Percentiles rank a stretch among this genome's conserved stretches.
Evolutionary conservation across 202 grass and related monocot genomes (phyloP).

Genomic region (Elaeis oleifera): DNA sequence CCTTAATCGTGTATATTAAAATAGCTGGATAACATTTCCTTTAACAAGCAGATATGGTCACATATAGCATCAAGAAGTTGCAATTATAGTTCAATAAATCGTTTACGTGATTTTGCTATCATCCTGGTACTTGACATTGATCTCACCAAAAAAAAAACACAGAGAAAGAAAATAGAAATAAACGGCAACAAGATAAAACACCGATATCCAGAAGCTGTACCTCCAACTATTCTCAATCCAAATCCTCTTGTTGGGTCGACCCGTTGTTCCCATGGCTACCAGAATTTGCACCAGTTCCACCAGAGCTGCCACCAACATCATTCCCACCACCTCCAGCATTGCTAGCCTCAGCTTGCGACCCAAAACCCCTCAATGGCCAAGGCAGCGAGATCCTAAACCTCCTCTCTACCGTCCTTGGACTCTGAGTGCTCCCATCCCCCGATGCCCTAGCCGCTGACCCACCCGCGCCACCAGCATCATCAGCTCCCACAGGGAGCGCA

Average conservation of each 20-base stretch:
- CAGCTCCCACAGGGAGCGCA: not conserved
- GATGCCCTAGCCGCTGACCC: constrained; percentile 1
- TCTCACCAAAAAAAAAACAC: too few relatives aligned
- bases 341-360: constrained; percentile 18
- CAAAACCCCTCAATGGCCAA: constrained; percentile 53
- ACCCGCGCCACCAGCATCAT: not conserved
- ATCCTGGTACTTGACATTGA: too few relatives aligned
- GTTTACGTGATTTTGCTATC: too few relatives aligned
- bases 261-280: not conserved
- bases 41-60: too few relatives aligned
- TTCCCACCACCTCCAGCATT: constrained; percentile 13
- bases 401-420: constrained; percentile 46
- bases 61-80: too few relatives aligned
- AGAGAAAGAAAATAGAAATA: not conserved
- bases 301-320: constrained; percentile 32
- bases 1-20: too few relatives aligned
- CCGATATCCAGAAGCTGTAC: not conserved
- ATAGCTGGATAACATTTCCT: too few relatives aligned
- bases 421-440: constrained; percentile 18
- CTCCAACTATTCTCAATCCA: constrained; percentile 9
- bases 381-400: constrained; percentile 98
- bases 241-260: constrained; percentile 15
- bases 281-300: constrained; percentile 15
- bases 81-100: too few relatives aligned
- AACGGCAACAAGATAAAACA: too few relatives aligned